Percentiles rank a stretch among this genome's conserved stretches.
Conservation (phyloP, 2,329 filamentous ascomycete species). For the Phialocephala sp. region DNA sequence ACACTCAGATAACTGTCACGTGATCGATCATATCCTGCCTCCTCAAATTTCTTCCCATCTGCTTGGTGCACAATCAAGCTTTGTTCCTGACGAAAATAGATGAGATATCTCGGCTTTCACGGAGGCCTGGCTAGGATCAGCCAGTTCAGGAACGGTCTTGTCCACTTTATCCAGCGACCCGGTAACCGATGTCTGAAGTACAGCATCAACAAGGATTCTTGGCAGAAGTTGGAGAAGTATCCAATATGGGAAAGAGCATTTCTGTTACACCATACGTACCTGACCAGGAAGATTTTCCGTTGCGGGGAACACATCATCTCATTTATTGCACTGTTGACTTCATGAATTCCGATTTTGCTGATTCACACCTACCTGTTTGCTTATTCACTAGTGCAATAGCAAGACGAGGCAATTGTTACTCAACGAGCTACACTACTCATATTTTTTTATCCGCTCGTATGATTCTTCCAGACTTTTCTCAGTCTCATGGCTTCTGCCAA, state of each 20-base stretch:
- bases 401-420: not conserved
- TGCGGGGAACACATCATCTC: not conserved
- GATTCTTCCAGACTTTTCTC: not conserved
- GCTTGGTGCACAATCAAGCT: too few relatives aligned
- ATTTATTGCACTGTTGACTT: not conserved
- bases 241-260: not conserved
- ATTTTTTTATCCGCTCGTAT: not conserved
- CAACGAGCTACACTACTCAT: not conserved
- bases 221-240: not conserved
- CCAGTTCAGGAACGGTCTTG: not conserved
- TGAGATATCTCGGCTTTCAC: not conserved
- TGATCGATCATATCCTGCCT: too few relatives aligned
- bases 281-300: not conserved
- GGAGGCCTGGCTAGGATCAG: not conserved
- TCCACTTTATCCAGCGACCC: constrained; percentile 4
- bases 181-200: not conserved
- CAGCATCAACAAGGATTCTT: not conserved
- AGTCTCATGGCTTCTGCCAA: constrained; percentile 1
- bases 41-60: too few relatives aligned
- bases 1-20: too few relatives aligned
- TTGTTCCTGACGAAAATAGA: not conserved
- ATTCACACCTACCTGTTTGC: not conserved
- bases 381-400: not conserved
- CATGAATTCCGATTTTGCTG: not conserved
- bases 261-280: not conserved